Conservation (phyloP, 176 grass and related monocot genomes). For the sorghum (Sorghum bicolor) region Sorghum_bicolor_NCBIv3 NC_012879.2:53501501-53502000, state of each 20-base stretch:
- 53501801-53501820: neutral
- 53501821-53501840: neutral
- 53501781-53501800: neutral
- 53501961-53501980: neutral
- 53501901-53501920: conserved; percentile 20
- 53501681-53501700: neutral
- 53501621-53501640: neutral
- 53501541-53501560: conserved; percentile 28
- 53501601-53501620: neutral
- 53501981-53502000: neutral
- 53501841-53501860: conserved; percentile 30
- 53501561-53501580: conserved; percentile 12
- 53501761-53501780: neutral
- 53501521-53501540: neutral
- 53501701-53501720: neutral
- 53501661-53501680: neutral
- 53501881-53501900: neutral
- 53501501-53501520: conserved; percentile 19
- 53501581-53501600: conserved; percentile 24
- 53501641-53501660: neutral
- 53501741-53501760: conserved; percentile 2
- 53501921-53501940: neutral
- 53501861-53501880: conserved; percentile 33
- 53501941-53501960: neutral
- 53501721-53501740: conserved; percentile 7